A percentile compares a stretch with the other conserved stretches of the same genome.
These are phyloP conservation scores for Cryptosporidium baileyi DNA, from an alignment of 169 alveolate species.

Conservation along the genomic window DNA sequence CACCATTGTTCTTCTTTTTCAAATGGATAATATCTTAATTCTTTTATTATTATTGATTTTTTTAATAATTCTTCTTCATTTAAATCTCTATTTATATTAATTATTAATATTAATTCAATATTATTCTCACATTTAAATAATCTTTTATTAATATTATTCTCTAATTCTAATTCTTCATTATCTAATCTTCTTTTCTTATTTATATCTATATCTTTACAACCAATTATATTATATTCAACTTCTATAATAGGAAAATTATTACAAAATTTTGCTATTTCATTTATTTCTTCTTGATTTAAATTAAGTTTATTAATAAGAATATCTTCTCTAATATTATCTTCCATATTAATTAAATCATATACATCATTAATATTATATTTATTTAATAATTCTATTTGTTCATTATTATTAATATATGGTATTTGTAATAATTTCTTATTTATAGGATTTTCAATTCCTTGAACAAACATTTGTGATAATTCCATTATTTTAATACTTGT, in stretches of 20 bases:
- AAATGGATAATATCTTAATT: conserved; percentile 90
- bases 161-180: conserved; percentile 24
- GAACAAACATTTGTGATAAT: conserved; percentile 94
- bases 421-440: conserved; percentile 82
- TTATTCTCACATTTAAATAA: conserved; percentile 40
- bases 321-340: conserved; percentile 90
- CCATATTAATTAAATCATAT: conserved; percentile 93
- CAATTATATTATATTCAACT: conserved; percentile 74
- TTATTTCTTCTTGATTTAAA: conserved; percentile 82
- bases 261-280: conserved; percentile 86
- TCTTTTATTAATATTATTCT: conserved; percentile 67
- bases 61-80: conserved; percentile 69
- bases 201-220: conserved; percentile 42
- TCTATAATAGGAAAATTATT: conserved; percentile 88
- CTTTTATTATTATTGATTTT: conserved; percentile 18
- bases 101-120: conserved; percentile 66
- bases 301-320: conserved; percentile 75
- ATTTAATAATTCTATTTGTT: not conserved
- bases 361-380: conserved; percentile 88
- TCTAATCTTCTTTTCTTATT: conserved; percentile 71
- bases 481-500: conserved; percentile 96
- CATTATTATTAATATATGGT: not conserved
- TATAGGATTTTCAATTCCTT: conserved; percentile 91
- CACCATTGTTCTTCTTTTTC: conserved; percentile 99
- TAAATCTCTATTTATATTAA: conserved; percentile 74